Conservation (phyloP, 352 stramenopile genomes). For the Phytophthora idaei region DNA sequence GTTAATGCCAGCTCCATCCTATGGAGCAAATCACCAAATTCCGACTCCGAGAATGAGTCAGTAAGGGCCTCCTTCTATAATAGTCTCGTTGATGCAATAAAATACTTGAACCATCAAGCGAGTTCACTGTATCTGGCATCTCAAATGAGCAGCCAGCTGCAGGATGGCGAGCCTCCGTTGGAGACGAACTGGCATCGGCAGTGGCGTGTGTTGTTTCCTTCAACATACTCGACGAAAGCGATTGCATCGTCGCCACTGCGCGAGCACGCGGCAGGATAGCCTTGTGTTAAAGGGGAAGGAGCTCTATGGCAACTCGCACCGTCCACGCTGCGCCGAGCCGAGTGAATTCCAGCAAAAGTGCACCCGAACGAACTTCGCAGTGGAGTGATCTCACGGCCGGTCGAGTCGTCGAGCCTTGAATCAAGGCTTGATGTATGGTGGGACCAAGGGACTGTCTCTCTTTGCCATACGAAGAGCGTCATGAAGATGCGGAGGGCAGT, state of each 20-base stretch:
- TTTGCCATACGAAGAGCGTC: constrained; percentile 26
- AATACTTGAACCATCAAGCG: constrained; percentile 3
- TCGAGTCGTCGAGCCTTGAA: constrained; percentile 5
- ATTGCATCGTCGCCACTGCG: constrained; percentile 2
- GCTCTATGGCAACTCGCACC: constrained; percentile 34
- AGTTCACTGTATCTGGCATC: background rate
- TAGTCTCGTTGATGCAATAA: no score
- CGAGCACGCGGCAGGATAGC: constrained; percentile 20
- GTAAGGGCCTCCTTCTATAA: no score
- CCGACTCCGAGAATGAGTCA: background rate
- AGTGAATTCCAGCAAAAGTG: constrained; percentile 8
- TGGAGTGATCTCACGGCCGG: background rate
- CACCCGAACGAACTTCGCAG: constrained; percentile 1
- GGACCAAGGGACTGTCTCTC: constrained; percentile 34
- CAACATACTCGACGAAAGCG: constrained; percentile 4
- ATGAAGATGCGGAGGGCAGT: constrained; percentile 13
- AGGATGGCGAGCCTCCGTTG: background rate
- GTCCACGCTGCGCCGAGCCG: constrained; percentile 9
- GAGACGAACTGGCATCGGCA: background rate
- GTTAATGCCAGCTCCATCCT: background rate
- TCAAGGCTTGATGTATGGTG: constrained; percentile 21
- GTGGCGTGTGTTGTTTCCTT: no score
- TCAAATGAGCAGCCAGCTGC: constrained; percentile 7
- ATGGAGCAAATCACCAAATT: constrained; percentile 19
- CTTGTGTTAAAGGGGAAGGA: constrained; percentile 16